Percentiles rank a stretch among this genome's conserved stretches.
These are phyloP conservation scores for Hypomyces perniciosus DNA, from an alignment of 2,329 filamentous ascomycete species.

Conservation along the genomic window DNA sequence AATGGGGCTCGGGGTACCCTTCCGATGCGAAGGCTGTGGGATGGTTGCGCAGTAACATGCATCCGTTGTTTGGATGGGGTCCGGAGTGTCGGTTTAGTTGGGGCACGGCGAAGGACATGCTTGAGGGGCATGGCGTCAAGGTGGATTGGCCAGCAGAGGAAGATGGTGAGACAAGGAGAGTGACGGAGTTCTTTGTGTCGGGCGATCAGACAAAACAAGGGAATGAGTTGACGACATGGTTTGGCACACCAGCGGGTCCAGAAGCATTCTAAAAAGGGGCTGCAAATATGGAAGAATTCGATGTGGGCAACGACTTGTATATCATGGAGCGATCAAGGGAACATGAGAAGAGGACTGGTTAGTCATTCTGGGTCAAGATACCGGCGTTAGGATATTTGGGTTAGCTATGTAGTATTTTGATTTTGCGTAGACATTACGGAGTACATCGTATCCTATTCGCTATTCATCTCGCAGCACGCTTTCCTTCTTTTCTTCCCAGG, in stretches of 20 bases:
- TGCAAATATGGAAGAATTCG: neutral
- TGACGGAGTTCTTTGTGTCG: constrained; percentile 69
- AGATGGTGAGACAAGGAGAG: constrained; percentile 58
- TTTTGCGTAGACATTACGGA: constrained; percentile 9
- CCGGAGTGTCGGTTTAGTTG: constrained; percentile 90
- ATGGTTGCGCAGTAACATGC: constrained; percentile 84
- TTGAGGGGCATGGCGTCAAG: constrained; percentile 64
- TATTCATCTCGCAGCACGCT: constrained; percentile 10
- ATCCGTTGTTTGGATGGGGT: constrained; percentile 93
- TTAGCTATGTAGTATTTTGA: constrained; percentile 8
- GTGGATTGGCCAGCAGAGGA: constrained; percentile 81
- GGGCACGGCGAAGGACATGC: constrained; percentile 89
- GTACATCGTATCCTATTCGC: constrained; percentile 15
- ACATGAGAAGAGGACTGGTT: neutral
- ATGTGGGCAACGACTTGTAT: neutral
- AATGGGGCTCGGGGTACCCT: constrained; percentile 91
- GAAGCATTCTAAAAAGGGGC: constrained; percentile 57
- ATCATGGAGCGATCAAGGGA: neutral
- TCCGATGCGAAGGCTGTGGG: constrained; percentile 72
- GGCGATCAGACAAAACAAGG: constrained; percentile 37
- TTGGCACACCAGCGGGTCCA: constrained; percentile 63
- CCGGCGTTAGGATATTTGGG: constrained; percentile 7
- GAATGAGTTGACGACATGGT: constrained; percentile 75
- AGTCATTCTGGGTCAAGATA: constrained; percentile 1
- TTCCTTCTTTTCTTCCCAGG: neutral